These are phyloP conservation scores for Punica granatum DNA, from an alignment of 345 rosid species.

Conservation along the genomic window DNA sequence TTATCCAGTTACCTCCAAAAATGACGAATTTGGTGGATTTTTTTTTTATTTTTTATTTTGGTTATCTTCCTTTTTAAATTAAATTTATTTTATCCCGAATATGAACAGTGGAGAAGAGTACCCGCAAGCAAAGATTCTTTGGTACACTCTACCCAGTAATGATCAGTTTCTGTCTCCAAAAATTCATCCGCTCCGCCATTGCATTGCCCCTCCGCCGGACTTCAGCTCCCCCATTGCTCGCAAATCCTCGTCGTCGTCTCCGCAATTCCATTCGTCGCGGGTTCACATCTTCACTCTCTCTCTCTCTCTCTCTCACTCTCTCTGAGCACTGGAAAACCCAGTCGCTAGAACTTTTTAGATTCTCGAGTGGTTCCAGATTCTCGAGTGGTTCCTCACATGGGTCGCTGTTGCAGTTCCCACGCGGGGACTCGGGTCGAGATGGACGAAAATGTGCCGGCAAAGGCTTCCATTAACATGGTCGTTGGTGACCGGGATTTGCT, in stretches of 20 bases:
- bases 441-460: conserved; percentile 25
- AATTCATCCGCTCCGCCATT: neutral
- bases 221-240: neutral
- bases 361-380: too few species aligned
- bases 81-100: too few species aligned
- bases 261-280: neutral
- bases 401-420: conserved; percentile 9
- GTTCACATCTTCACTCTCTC: neutral
- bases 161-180: neutral
- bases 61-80: too few species aligned
- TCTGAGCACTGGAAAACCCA: too few species aligned
- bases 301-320: too few species aligned
- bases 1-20: too few species aligned
- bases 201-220: neutral
- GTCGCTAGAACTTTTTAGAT: too few species aligned
- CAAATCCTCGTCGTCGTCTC: neutral
- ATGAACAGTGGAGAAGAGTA: neutral
- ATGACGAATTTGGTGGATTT: too few species aligned
- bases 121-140: too few species aligned
- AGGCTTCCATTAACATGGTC: conserved; percentile 20
- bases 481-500: conserved; percentile 35
- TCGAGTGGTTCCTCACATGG: neutral
- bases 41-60: too few species aligned
- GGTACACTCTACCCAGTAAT: neutral
- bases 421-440: conserved; percentile 8